A percentile compares a stretch with the other conserved stretches of the same genome.
phyloP scores from a whole-genome alignment of 345 rosid species.

The Eucalyptus erythrocorys region DNA sequence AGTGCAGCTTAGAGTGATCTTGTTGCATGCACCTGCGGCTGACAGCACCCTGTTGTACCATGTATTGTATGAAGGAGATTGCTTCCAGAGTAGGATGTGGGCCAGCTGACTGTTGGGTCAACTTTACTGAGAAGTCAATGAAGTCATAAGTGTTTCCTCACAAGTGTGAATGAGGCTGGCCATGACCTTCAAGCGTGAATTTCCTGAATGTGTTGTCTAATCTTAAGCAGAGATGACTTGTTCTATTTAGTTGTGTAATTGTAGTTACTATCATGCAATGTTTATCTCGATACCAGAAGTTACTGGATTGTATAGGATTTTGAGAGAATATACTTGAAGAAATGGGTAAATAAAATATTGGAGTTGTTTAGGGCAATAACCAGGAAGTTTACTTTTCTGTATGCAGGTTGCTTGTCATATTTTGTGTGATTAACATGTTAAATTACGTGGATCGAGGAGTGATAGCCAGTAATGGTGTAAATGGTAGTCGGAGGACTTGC shows the following conservation, averaged over 20 bases:
- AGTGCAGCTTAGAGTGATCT: neutral
- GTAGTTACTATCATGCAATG: neutral
- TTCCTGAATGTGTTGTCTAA: neutral
- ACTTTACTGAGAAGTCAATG: neutral
- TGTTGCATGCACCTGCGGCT: neutral
- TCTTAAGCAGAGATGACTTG: neutral
- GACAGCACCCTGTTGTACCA: neutral
- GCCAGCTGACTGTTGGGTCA: neutral
- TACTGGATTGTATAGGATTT: neutral
- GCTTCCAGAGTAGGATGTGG: neutral
- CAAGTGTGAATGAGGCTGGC: neutral
- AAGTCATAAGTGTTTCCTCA: neutral
- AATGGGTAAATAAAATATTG: neutral
- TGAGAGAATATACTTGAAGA: neutral
- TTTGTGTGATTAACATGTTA: conserved; percentile 72
- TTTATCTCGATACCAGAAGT: neutral
- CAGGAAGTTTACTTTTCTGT: neutral
- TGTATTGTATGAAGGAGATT: neutral
- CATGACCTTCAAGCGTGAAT: neutral
- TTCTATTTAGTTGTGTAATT: neutral
- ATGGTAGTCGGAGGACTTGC: conserved; percentile 62
- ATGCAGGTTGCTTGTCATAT: conserved; percentile 63
- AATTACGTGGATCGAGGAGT: conserved; percentile 95
- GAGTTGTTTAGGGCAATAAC: neutral
- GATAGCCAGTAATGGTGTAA: conserved; percentile 92